A percentile compares a stretch with the other conserved stretches of the same genome.
Conservation (phyloP, 2,329 filamentous ascomycete species). For the Talaromyces amestolkiae region DNA sequence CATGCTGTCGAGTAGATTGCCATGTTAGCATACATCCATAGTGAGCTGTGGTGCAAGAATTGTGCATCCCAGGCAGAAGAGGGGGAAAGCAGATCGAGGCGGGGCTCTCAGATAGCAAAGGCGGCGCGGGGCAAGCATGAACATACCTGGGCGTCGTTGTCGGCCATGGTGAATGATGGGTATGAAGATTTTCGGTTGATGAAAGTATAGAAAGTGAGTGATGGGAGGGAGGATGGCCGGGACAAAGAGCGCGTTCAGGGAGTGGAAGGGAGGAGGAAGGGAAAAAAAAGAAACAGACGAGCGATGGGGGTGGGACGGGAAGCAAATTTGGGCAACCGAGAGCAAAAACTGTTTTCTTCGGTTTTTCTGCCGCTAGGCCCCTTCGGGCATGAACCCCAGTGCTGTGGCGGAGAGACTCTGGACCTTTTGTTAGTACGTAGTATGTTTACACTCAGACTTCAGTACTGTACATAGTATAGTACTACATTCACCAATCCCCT, state of each 20-base stretch:
- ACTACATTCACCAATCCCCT: neutral
- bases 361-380: conserved; percentile 16
- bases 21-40: neutral
- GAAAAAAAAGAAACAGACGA: conserved; percentile 23
- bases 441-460: too few relatives aligned
- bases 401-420: neutral
- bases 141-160: conserved; percentile 62
- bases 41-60: neutral
- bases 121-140: conserved; percentile 29
- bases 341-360: conserved; percentile 16
- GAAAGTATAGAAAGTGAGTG: conserved; percentile 2
- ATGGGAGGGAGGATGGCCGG: conserved; percentile 13
- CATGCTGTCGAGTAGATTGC: conserved; percentile 52
- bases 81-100: conserved; percentile 6
- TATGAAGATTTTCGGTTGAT: conserved; percentile 9
- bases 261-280: conserved; percentile 18
- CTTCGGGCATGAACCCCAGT: conserved; percentile 12
- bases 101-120: conserved; percentile 22
- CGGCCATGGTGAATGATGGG: conserved; percentile 59
- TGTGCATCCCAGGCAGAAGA: conserved; percentile 7
- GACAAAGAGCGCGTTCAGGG: conserved; percentile 18
- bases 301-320: conserved; percentile 17
- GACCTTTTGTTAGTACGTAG: too few relatives aligned
- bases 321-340: conserved; percentile 16
- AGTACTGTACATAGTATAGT: too few relatives aligned